phyloP scores from a whole-genome alignment of 345 rosid species.

The Arabidopsis arenosa region DNA sequence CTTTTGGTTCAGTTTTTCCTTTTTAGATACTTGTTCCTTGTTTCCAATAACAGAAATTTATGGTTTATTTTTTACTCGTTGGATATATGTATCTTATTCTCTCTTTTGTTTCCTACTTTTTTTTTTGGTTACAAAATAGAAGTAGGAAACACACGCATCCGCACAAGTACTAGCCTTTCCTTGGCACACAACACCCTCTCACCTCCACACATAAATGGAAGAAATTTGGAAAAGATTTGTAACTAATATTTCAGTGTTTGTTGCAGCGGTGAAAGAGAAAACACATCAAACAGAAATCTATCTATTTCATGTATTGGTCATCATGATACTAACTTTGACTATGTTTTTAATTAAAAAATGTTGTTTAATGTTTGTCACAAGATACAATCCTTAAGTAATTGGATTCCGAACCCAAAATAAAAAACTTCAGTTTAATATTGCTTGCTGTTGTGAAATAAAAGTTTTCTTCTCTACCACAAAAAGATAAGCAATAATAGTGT shows the following conservation, averaged over 20 bases:
- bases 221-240: too few relatives aligned
- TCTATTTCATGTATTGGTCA: too few relatives aligned
- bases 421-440: too few relatives aligned
- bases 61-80: constrained; percentile 19
- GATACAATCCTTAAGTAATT: too few relatives aligned
- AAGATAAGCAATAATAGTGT: neutral
- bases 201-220: neutral
- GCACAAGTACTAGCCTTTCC: constrained; percentile 22
- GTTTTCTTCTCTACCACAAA: neutral
- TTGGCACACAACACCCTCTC: constrained; percentile 8
- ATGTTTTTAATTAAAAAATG: too few relatives aligned
- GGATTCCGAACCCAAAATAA: too few relatives aligned
- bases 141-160: constrained; percentile 21
- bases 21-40: constrained; percentile 42
- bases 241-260: too few relatives aligned
- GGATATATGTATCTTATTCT: constrained; percentile 24
- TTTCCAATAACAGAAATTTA: constrained; percentile 45
- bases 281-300: too few relatives aligned
- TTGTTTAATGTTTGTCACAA: too few relatives aligned
- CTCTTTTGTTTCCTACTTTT: neutral
- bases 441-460: neutral
- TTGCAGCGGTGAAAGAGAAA: too few relatives aligned
- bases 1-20: constrained; percentile 37
- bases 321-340: too few relatives aligned
- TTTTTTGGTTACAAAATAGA: neutral